Base-by-base conservation (phyloP, 208 protist species). In the Herpetomonas samuelpessoai region DNA sequence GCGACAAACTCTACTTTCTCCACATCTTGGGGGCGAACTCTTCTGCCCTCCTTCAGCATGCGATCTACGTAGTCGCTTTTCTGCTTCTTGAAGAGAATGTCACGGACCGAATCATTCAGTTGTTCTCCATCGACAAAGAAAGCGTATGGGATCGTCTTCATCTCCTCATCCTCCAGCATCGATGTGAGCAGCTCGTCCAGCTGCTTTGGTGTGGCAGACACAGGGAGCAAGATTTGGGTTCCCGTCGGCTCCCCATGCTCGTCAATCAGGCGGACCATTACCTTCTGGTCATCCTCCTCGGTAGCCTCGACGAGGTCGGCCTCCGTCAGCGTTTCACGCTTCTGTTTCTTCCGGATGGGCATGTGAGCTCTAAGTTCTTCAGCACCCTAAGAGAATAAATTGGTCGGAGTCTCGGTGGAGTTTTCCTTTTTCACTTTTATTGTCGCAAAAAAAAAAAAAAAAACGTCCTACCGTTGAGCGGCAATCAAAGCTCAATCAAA, bases 101-200 rank as follows among this genome's bases (percentile, higher is more conserved):
- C 71, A n/a, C 80, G 78, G 3, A 99, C 82, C 52, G 73, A 92
- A 28, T 74, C 77, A 44, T 77, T 78, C 19, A 99, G 76, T 65
- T 99, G 96, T 48, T 97, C 83, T 16, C 93, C 95, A 25, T 88
- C 81, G 18, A 99, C 90, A 63, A 95, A 99, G 71, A 99, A 99
- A 10, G 95, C 85, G 68, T 99, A 99, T 25, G 97, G 97, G 26
- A 96, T 81, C 14, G 58, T 61, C 48, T 86, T 71, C 49, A 86
- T 77, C 51, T 97, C 79, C 28, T 89, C 76, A 27, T 85, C 69
- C 46, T 87, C 73, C 39, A 96, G 52, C 48, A 97, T 70, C 21
- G 77, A 79, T 25, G 74, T 77, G 14, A 97, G 74, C 9, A 97
- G 67, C 53, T 89, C 83, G 62, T 97, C 92, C 18, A 97, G 71